Evolutionary conservation across 2,329 filamentous ascomycete genomes (phyloP).

Genomic region (Fonsecaea erecta): DNA sequence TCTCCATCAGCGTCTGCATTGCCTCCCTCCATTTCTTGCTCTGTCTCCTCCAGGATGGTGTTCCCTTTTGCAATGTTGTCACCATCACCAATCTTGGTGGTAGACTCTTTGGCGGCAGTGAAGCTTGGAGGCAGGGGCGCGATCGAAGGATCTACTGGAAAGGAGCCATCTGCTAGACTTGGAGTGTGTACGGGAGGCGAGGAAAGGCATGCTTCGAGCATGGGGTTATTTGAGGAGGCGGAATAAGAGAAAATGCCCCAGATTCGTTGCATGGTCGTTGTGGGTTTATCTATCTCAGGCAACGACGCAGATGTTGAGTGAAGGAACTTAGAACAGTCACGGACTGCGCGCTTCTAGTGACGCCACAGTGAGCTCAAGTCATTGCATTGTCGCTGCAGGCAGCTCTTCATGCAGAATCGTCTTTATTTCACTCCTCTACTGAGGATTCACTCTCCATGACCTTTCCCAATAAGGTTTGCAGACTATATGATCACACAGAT

Average conservation of each 20-base stretch:
- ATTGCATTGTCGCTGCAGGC: background rate
- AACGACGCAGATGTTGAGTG: background rate
- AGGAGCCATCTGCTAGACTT: background rate
- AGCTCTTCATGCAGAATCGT: too few species aligned
- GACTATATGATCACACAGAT: too few species aligned
- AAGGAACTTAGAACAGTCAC: background rate
- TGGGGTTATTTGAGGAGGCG: conserved; percentile 12
- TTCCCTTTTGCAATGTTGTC: background rate
- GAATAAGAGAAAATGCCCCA: background rate
- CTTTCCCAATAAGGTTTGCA: too few species aligned
- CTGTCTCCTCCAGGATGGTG: too few species aligned
- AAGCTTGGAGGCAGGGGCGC: background rate
- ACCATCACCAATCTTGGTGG: background rate
- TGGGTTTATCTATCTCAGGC: background rate
- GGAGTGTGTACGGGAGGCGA: background rate
- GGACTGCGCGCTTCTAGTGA: background rate
- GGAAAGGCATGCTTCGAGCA: conserved; percentile 14
- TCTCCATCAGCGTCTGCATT: background rate
- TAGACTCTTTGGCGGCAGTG: background rate
- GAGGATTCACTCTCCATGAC: background rate
- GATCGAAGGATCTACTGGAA: background rate
- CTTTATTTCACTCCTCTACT: background rate
- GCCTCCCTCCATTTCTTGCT: background rate
- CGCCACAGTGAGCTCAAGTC: background rate
- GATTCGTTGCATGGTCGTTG: conserved; percentile 5